Conservation (phyloP, 140 eudicot species). For the Bidens hawaiensis region DNA sequence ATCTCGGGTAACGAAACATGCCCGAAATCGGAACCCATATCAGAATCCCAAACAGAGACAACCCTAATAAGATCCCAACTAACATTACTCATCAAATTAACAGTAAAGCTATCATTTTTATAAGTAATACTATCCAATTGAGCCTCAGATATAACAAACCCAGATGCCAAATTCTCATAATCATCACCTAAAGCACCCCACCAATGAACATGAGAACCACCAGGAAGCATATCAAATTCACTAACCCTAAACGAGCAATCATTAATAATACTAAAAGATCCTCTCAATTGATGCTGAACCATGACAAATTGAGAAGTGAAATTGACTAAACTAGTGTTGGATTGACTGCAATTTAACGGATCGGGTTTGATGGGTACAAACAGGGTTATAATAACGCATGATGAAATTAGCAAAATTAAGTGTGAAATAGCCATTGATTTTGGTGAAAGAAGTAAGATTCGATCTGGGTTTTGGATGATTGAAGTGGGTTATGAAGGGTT, state of each 20-base stretch:
- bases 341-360: conserved; percentile 45
- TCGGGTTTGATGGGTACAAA: conserved; percentile 36
- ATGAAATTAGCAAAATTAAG: conserved; percentile 23
- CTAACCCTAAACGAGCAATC: conserved; percentile 87
- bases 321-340: conserved; percentile 49
- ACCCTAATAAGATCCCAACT: conserved; percentile 73
- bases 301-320: conserved; percentile 59
- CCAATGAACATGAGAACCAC: conserved; percentile 85
- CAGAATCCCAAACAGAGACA: too few relatives aligned
- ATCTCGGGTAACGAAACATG: conserved; percentile 44
- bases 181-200: conserved; percentile 86
- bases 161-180: conserved; percentile 69
- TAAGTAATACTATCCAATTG: conserved; percentile 40
- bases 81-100: conserved; percentile 53
- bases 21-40: conserved; percentile 81
- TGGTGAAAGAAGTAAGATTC: conserved; percentile 27
- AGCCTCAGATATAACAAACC: conserved; percentile 67
- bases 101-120: conserved; percentile 62
- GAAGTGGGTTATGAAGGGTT: conserved; percentile 1
- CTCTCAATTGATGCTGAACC: conserved; percentile 90
- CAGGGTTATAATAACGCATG: conserved; percentile 25
- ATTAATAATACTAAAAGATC: conserved; percentile 51
- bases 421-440: conserved; percentile 24
- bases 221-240: conserved; percentile 78
- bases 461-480: conserved; percentile 28